These are phyloP conservation scores for Pseudogymnoascus sp. DNA, from an alignment of 2,329 filamentous ascomycete genomes.

Conservation along the genomic window DNA sequence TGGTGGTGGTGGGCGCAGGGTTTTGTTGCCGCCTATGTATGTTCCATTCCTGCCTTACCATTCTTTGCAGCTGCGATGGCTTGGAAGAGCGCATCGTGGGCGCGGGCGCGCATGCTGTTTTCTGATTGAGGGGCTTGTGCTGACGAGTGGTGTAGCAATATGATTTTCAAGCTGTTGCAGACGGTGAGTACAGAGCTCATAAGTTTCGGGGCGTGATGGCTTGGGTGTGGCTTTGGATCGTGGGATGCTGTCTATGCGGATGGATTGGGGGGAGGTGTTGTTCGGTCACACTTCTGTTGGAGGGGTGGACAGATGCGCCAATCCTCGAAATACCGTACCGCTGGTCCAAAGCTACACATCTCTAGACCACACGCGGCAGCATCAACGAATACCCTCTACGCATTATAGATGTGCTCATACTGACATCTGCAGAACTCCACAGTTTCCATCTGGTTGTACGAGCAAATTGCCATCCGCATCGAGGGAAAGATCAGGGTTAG, in stretches of 20 bases:
- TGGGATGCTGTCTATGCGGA: background rate
- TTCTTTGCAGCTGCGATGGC: background rate
- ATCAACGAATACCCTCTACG: background rate
- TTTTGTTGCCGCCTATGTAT: constrained; percentile 62
- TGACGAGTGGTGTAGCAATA: constrained; percentile 53
- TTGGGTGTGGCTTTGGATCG: background rate
- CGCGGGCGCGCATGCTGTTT: background rate
- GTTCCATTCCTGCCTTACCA: background rate
- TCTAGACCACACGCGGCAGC: background rate
- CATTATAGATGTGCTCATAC: constrained; percentile 25
- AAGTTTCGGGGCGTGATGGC: background rate
- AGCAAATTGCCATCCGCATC: constrained; percentile 89
- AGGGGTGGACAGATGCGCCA: background rate
- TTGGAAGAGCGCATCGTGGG: background rate
- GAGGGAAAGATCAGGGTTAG: constrained; percentile 91
- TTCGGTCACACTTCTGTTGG: background rate
- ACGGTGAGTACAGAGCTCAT: constrained; percentile 29
- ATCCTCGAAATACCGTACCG: background rate
- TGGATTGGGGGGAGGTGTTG: background rate
- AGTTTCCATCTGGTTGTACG: constrained; percentile 93
- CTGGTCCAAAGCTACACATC: background rate
- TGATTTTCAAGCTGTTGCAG: constrained; percentile 89
- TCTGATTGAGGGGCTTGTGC: background rate
- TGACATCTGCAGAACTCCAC: constrained; percentile 50
- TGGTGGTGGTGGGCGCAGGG: constrained; percentile 48